Evolutionary conservation across 2,329 filamentous ascomycete genomes (phyloP).

Genomic region (Apiospora aurea): DNA sequence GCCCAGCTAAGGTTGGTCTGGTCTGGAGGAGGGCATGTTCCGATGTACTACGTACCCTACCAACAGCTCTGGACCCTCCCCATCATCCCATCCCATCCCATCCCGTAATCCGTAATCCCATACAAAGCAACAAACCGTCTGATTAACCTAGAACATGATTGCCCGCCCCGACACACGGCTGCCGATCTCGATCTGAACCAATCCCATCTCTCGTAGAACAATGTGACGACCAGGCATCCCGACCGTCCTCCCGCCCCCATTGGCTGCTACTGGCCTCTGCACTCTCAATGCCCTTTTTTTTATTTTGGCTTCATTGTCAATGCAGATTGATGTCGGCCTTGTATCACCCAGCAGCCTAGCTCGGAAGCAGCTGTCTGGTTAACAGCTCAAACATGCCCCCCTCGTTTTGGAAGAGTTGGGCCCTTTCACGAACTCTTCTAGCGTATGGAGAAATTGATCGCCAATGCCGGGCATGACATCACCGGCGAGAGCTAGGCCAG

Average conservation of each 20-base stretch:
- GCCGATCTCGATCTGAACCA: conserved; percentile 21
- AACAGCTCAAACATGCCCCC: conserved; percentile 4
- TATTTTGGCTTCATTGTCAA: background rate
- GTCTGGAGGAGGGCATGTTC: background rate
- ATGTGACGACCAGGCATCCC: conserved; percentile 17
- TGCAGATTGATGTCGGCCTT: background rate
- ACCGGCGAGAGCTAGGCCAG: conserved; percentile 2
- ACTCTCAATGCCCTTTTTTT: background rate
- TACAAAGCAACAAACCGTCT: conserved; percentile 15
- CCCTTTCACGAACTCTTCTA: conserved; percentile 11
- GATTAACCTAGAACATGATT: conserved; percentile 18
- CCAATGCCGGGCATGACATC: conserved; percentile 24
- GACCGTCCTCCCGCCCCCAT: background rate
- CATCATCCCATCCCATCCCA: background rate
- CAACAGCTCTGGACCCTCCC: no score
- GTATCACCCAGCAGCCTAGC: background rate
- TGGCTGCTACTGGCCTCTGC: background rate
- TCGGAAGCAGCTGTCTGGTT: background rate
- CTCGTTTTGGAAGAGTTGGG: background rate
- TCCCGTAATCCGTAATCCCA: background rate
- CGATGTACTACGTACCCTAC: no score
- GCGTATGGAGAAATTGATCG: conserved; percentile 20
- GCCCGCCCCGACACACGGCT: conserved; percentile 19
- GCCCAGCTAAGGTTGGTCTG: background rate
- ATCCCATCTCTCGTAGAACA: conserved; percentile 16